Conservation (phyloP, 176 grass and related monocot species). For the Typha latifolia region DNA sequence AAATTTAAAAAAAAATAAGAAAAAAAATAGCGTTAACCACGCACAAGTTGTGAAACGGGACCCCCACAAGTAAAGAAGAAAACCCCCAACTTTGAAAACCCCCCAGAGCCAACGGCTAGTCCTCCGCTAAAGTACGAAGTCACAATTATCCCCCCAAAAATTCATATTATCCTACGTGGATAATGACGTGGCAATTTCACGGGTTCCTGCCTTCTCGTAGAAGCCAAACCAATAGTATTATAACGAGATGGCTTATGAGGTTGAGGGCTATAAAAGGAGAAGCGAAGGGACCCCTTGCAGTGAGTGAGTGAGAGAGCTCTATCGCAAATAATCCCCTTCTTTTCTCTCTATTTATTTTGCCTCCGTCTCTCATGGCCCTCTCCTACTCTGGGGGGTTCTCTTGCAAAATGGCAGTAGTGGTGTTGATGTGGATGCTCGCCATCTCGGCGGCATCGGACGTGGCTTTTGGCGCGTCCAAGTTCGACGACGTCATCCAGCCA, state of each 20-base stretch:
- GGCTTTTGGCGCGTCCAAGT: slow-evolving; percentile 26
- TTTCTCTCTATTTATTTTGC: not conserved
- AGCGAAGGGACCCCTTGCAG: not conserved
- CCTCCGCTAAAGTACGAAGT: not conserved
- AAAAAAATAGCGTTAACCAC: no score
- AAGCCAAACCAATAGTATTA: not conserved
- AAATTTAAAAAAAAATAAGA: no score
- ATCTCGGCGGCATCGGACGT: not conserved
- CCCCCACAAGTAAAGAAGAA: no score
- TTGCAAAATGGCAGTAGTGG: not conserved
- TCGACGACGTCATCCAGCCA: slow-evolving; percentile 76
- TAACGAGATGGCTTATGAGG: no score
- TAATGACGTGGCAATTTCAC: slow-evolving; percentile 12
- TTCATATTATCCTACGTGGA: slow-evolving; percentile 13
- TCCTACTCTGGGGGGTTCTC: not conserved
- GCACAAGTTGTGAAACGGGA: no score
- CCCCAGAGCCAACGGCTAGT: slow-evolving; percentile 5
- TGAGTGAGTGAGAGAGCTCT: slow-evolving; percentile 13
- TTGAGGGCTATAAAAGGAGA: slow-evolving; percentile 16
- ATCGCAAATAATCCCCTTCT: not conserved
- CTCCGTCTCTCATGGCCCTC: not conserved
- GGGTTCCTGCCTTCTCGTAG: slow-evolving; percentile 8
- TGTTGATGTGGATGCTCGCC: not conserved
- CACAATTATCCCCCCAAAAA: not conserved
- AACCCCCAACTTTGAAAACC: not conserved